These are phyloP conservation scores for Geotrichum klebahnii DNA, from an alignment of 1,139 yeast species.

Conservation along the genomic window DNA sequence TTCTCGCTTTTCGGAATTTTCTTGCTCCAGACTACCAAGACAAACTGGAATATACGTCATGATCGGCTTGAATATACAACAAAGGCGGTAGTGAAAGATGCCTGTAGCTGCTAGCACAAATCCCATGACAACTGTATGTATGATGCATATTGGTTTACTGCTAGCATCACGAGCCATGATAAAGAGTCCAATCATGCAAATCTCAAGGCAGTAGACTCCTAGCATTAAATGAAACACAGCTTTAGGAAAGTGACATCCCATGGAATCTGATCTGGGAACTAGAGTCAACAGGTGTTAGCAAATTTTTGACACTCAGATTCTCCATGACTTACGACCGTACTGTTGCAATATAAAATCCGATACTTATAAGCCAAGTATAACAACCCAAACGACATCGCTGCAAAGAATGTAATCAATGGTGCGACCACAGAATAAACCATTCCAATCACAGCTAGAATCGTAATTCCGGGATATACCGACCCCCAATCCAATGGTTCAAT, in stretches of 20 bases:
- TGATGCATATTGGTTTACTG: slow-evolving; percentile 35
- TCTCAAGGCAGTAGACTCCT: slow-evolving; percentile 76
- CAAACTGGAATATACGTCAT: slow-evolving; percentile 21
- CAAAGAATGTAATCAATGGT: slow-evolving; percentile 66
- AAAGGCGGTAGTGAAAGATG: slow-evolving; percentile 22
- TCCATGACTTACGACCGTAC: slow-evolving; percentile 5
- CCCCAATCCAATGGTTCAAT: slow-evolving; percentile 65
- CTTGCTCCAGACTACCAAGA: not conserved
- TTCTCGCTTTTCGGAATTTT: no score
- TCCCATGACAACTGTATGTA: slow-evolving; percentile 26
- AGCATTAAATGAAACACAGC: slow-evolving; percentile 72
- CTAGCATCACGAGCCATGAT: slow-evolving; percentile 51
- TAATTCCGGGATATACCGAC: slow-evolving; percentile 65
- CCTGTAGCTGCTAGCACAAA: slow-evolving; percentile 19
- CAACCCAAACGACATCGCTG: slow-evolving; percentile 54
- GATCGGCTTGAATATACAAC: slow-evolving; percentile 19
- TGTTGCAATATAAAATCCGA: slow-evolving; percentile 48
- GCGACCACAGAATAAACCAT: slow-evolving; percentile 72
- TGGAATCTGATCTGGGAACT: slow-evolving; percentile 55
- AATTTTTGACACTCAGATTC: slow-evolving; percentile 1
- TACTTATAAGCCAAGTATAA: slow-evolving; percentile 66
- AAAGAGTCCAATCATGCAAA: slow-evolving; percentile 71
- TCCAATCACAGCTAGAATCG: slow-evolving; percentile 74
- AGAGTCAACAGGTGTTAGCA: slow-evolving; percentile 10
- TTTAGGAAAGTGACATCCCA: slow-evolving; percentile 65